A percentile compares a stretch with the other conserved stretches of the same genome.
These are phyloP conservation scores for Neophaeococcomyces mojaviensis DNA, from an alignment of 2,329 filamentous ascomycete genomes.

Conservation along the genomic window DNA sequence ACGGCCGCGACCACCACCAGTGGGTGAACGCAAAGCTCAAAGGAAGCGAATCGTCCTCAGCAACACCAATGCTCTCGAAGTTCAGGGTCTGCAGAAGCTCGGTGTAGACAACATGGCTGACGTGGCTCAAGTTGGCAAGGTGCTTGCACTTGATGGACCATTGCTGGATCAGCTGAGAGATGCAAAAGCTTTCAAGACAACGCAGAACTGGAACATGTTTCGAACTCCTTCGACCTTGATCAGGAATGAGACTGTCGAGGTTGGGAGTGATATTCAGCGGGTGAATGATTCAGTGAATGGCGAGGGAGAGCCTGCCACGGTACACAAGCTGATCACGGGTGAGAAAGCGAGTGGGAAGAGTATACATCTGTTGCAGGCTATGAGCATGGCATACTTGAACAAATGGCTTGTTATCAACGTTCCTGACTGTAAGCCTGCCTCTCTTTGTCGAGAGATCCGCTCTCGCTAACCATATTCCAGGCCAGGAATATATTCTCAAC, in stretches of 20 bases:
- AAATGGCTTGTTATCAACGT: slow-evolving; percentile 84
- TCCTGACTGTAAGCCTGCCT: slow-evolving; percentile 63
- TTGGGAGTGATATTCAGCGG: slow-evolving; percentile 57
- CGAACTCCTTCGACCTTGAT: slow-evolving; percentile 71
- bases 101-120: slow-evolving; percentile 48
- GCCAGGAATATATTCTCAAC: slow-evolving; percentile 71
- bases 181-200: slow-evolving; percentile 84
- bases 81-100: slow-evolving; percentile 60
- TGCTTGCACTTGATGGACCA: slow-evolving; percentile 58
- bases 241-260: slow-evolving; percentile 65
- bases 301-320: slow-evolving; percentile 30
- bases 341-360: slow-evolving; percentile 76
- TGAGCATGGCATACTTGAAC: slow-evolving; percentile 72
- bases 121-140: slow-evolving; percentile 52
- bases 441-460: background rate
- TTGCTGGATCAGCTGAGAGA: slow-evolving; percentile 73
- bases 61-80: slow-evolving; percentile 84
- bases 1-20: slow-evolving; percentile 51
- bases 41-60: slow-evolving; percentile 85
- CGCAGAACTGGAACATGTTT: slow-evolving; percentile 83
- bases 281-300: slow-evolving; percentile 36
- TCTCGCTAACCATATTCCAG: slow-evolving; percentile 35
- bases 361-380: slow-evolving; percentile 72
- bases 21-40: slow-evolving; percentile 78
- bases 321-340: slow-evolving; percentile 63